Base-by-base conservation (phyloP, 179 eudicot genomes). In the Actinidia chinensis region DNA sequence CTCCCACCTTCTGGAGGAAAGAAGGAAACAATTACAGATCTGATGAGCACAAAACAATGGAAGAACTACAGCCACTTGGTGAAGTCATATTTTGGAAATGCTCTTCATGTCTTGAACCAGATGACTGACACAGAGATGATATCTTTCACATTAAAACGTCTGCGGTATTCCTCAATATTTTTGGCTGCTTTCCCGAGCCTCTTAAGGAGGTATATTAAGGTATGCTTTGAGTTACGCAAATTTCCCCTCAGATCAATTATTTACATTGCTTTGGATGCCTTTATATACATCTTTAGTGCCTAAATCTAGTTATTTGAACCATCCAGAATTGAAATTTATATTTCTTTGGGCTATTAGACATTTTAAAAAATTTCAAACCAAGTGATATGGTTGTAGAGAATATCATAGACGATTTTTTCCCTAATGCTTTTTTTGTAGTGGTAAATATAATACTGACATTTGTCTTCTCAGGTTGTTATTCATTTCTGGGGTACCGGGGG, bases 401-500 rank as follows among this genome's bases (percentile, higher is more conserved):
- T 28, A 18, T 44, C 22, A 22, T 18, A 36, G 75, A 61, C 33
- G 15, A 8, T 54, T 73, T 15, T 14, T 71, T 15, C 4, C 10
- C 48, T 73, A 4, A 33, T 54, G 36, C 22, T 55, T 36, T 5
- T n/a, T n/a, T 55, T 33, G 23, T 18, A 58, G 67, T 74, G 33
- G 47, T 48, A 56, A 33, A 74, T 55, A 22, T 8, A 3, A 42
- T 56, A 6, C 9, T 48, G 17, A 66, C n/a, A 40, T 74, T 54
- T 68, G 28, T 17, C 65, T 83, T 85, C 76, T 79, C 90, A 95
- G 99, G 97, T 86, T 80, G 93, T 83, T 79, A 86, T 95, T 79
- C 99, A 95, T 75, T 93, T 90, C 84, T 95, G 99, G 99, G 97
- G 98, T 68, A 89, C 96, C 51, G 98, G 99, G 73, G 91, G 91